phyloP scores from a whole-genome alignment of 305 asterid species.

The Rubia peregrina region DNA sequence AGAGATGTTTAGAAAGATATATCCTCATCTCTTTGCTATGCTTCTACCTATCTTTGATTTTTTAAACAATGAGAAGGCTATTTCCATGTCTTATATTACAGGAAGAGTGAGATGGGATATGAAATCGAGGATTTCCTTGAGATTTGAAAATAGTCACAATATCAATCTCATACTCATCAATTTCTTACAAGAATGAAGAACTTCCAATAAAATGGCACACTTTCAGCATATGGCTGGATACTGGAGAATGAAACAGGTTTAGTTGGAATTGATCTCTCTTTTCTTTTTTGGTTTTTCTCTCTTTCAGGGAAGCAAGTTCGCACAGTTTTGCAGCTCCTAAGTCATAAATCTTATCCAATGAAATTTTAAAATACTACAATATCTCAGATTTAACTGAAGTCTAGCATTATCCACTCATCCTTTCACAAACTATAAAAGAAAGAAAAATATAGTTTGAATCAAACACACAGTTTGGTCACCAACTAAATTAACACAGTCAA shows the following conservation, averaged over 20 bases:
- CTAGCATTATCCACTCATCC: not conserved
- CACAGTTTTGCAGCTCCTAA: not conserved
- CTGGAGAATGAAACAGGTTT: not conserved
- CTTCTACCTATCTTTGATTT: not conserved
- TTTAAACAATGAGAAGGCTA: not conserved
- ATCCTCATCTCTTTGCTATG: not conserved
- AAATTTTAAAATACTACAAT: not conserved
- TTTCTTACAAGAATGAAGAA: not conserved
- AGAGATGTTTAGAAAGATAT: not conserved
- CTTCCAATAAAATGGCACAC: not conserved
- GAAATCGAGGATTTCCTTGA: not conserved
- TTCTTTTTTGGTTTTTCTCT: too few relatives aligned
- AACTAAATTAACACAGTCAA: not conserved
- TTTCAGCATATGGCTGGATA: not conserved
- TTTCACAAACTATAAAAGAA: not conserved
- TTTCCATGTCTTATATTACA: not conserved
- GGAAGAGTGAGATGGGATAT: not conserved
- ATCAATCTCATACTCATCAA: not conserved
- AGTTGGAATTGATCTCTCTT: not conserved
- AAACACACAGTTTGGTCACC: too few relatives aligned
- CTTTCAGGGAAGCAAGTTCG: not conserved
- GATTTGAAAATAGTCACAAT: not conserved
- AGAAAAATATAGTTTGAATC: too few relatives aligned
- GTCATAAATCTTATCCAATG: not conserved
- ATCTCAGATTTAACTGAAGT: not conserved